phyloP scores from a whole-genome alignment of 352 stramenopile species.

The Globisporangium nodosum region DNA sequence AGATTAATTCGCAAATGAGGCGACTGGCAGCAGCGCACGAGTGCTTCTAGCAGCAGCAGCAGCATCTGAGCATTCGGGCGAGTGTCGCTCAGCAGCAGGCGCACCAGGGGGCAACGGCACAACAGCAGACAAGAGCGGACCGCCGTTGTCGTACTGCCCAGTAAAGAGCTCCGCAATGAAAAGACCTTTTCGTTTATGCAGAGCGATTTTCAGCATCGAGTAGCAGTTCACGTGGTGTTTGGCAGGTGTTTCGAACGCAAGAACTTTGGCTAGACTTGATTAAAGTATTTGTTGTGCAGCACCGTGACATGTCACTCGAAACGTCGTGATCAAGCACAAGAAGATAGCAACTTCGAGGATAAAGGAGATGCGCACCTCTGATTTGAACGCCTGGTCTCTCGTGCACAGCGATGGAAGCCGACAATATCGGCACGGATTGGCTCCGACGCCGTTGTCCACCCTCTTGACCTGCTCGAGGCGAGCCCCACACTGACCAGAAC shows the following conservation, averaged over 20 bases:
- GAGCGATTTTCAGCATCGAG: background rate
- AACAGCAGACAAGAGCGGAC: conserved; percentile 1
- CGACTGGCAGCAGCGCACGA: background rate
- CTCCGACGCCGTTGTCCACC: conserved; percentile 6
- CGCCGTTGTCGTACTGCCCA: conserved; percentile 1
- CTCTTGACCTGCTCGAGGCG: background rate
- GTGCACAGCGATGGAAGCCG: background rate
- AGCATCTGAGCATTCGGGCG: background rate
- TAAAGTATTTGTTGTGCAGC: background rate
- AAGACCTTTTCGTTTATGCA: background rate
- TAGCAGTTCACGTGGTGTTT: background rate
- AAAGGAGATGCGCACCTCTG: background rate
- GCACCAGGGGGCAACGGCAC: background rate
- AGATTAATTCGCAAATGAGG: conserved; percentile 4
- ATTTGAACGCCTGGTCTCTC: background rate
- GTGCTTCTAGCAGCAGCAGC: background rate
- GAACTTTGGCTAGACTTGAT: background rate
- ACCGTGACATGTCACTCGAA: background rate
- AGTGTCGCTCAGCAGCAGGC: background rate
- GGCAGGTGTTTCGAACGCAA: background rate
- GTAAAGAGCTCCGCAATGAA: background rate
- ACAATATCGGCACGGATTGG: background rate
- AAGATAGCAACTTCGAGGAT: background rate
- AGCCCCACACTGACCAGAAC: conserved; percentile 2
- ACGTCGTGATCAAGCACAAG: background rate